Evolutionary conservation across 352 stramenopile species (phyloP), one percentile per base, ranked within the genome.

Genomic region (Globisporangium canariense): DNA sequence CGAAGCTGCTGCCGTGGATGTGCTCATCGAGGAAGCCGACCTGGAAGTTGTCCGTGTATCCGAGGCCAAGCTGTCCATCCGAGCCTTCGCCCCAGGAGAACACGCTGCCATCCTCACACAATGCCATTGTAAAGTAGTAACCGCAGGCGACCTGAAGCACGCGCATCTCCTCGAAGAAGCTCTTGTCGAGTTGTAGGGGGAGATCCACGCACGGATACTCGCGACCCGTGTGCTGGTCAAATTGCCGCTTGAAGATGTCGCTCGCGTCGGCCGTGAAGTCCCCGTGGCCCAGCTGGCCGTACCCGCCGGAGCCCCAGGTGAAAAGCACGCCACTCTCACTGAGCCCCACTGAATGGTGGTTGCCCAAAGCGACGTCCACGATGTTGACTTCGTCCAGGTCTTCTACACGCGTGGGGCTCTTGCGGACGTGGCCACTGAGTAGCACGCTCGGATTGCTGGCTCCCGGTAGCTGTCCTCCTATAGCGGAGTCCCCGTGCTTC

Each of bases 21-120:
- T 90, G 76, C 1, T 83, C 73, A 34, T 91, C 83, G 7, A 91
- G 69, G 51, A 84, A 91, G 2, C 83, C 83, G 13, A 91, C 81
- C 9, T 76, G 70, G 46, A 90, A 93, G 16, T 70, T 68, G 59
- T 93, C 79, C 4, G 75, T 76, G 54, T 86, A 89, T 0, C 83
- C 79, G 1, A 93, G 58, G 1, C 83, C 83, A 14, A 91, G 73
- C 51, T 92, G 83, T 0, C 83, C 81, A 49, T 93, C 83, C 1
- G 81, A 93, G 38, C 82, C 84, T 67, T 93, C 82, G 0, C 84
- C 84, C 80, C 82, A 93, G 22, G 81, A 79, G 46, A 89, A 89
- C 5, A 91, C 76, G 22, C 74, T 86, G 3, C 79, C 83, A 46
- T 93, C 86, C 45, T 90, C 83, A n/a, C 79, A 81, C 41, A 93